A percentile compares a stretch with the other conserved stretches of the same genome.
Conservation (phyloP, 345 rosid genomes). For the Gossypium thurberi region DNA sequence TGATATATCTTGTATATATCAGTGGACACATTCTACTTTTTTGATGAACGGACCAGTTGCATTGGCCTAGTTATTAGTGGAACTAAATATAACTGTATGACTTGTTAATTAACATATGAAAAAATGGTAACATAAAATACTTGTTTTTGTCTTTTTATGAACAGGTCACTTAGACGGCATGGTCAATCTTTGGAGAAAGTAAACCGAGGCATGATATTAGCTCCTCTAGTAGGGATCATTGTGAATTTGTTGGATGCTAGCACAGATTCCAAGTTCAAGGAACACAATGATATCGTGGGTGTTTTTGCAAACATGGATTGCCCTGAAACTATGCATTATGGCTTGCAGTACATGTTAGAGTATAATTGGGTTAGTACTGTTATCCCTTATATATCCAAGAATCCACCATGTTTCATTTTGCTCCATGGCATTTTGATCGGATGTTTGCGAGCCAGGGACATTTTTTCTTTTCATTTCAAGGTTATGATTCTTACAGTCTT, state of each 20-base stretch:
- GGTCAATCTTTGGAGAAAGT: conserved; percentile 70
- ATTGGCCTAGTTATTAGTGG: background rate
- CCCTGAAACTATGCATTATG: conserved; percentile 33
- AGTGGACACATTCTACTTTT: background rate
- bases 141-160: background rate
- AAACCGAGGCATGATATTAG: conserved; percentile 70
- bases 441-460: background rate
- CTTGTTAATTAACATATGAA: background rate
- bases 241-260: conserved; percentile 80
- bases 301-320: conserved; percentile 87
- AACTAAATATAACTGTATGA: background rate
- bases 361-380: conserved; percentile 70
- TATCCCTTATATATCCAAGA: conserved; percentile 1
- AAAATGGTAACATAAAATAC: background rate
- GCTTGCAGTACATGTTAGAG: conserved; percentile 50
- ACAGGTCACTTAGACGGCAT: conserved; percentile 71
- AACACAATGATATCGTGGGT: conserved; percentile 55
- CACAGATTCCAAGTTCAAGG: conserved; percentile 26
- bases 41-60: background rate
- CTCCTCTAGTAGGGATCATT: conserved; percentile 83
- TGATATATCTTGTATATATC: background rate
- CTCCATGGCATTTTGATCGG: background rate
- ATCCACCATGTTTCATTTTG: background rate
- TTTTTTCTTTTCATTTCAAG: background rate
- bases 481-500: background rate